These are phyloP conservation scores for Pythium angustatum DNA, from an alignment of 352 stramenopile genomes.

Conservation along the genomic window DNA sequence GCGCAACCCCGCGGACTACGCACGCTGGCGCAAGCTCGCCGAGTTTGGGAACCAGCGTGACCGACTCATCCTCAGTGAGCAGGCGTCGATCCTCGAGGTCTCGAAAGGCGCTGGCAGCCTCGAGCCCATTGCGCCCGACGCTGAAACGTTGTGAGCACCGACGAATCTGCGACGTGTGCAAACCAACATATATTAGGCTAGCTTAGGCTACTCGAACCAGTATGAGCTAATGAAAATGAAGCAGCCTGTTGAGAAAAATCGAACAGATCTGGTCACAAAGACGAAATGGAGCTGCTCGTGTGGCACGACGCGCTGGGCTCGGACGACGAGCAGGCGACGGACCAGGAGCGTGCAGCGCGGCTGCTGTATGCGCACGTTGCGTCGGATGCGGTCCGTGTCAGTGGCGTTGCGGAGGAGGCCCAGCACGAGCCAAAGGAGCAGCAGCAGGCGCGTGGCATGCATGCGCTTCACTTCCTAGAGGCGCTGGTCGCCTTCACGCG, in stretches of 20 bases:
- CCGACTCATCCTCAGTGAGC: slow-evolving; percentile 52
- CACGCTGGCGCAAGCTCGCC: slow-evolving; percentile 52
- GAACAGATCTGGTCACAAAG: no score
- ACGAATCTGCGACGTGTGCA: no score
- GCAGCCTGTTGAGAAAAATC: slow-evolving; percentile 4
- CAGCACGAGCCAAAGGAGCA: neutral
- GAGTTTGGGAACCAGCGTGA: slow-evolving; percentile 48
- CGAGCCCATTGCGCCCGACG: slow-evolving; percentile 45
- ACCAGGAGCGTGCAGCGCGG: slow-evolving; percentile 50
- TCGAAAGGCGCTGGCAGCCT: slow-evolving; percentile 44
- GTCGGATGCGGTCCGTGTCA: no score
- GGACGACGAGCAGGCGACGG: slow-evolving; percentile 64
- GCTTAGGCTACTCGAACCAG: neutral
- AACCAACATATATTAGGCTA: neutral
- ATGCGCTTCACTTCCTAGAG: slow-evolving; percentile 52
- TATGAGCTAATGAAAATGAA: slow-evolving; percentile 4
- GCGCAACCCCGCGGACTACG: slow-evolving; percentile 55
- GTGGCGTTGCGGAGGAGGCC: neutral
- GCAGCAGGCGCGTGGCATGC: slow-evolving; percentile 21
- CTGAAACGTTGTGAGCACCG: slow-evolving; percentile 37
- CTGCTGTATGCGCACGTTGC: slow-evolving; percentile 43
- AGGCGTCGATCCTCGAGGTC: slow-evolving; percentile 49
- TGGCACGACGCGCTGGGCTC: slow-evolving; percentile 65
- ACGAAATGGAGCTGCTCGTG: slow-evolving; percentile 56
- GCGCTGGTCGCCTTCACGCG: slow-evolving; percentile 55